Evolutionary conservation across 2,329 filamentous ascomycete species (phyloP), one percentile per base, ranked within the genome.

Genomic region (Paraphoma sp.): DNA sequence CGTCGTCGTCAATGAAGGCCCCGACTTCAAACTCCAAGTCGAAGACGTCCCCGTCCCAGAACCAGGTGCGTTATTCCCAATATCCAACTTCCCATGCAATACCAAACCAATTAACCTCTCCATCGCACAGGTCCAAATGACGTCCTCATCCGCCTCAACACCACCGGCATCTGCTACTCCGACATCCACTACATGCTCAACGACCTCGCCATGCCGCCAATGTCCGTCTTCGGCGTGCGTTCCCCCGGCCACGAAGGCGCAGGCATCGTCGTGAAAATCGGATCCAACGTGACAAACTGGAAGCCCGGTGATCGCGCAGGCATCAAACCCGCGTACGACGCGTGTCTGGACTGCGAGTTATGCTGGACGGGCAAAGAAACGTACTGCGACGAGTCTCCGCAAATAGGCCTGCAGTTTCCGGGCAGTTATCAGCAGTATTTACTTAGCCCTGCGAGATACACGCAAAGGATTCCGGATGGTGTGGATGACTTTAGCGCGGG

Each of bases 171-270:
- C 41, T 86, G 84, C 71, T 80, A 81, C 59, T 81, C 79, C 18
- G 84, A 87, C 63, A 74, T 86, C 17, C 84, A 86, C 64, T 82
- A 81, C 68, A 84, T 85, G 81, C 67, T 82, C 43, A 78, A 79
- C 47, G 83, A 86, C 64, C 78, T 82, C 63, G 79, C 76, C 1
- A 56, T 69, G n/a, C 68, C 67, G 0, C 29, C 52, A 6, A 73
- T 73, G 68, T 71, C 68, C 3, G 48, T 62, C 0, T 79, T 80
- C 46, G 75, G 76, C 9, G 76, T 78, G 1, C 74, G 76, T 9
- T 82, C 77, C 7, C 76, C 81, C 0, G 82, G 81, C 8, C 83
- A 86, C 69, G 83, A 85, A 69, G 84, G 84, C 29, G 83, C 83
- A 0, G 84, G 84, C 11, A 74, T 84, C 0, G 80, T 86, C 8